Percentiles rank a stretch among this genome's conserved stretches.
Conservation (phyloP, 768 basidiomycete species). For the Leucosporidium yakuticum region DNA sequence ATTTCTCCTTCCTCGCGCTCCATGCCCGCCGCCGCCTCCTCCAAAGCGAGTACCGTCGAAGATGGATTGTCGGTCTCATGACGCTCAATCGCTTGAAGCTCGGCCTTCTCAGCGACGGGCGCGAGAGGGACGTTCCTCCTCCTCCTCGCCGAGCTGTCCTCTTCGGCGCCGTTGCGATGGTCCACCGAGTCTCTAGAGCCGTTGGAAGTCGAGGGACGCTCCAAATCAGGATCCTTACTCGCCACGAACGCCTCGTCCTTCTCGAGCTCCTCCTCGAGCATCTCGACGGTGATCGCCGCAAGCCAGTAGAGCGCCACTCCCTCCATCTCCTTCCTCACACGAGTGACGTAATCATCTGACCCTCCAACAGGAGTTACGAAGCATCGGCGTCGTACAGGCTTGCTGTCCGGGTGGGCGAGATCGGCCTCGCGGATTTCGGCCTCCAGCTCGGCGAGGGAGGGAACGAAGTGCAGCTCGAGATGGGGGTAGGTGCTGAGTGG, state of each 20-base stretch:
- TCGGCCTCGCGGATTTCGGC: conserved; percentile 1
- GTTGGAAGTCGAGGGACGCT: too few relatives aligned
- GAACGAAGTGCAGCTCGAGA: conserved; percentile 23
- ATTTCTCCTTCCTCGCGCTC: too few relatives aligned
- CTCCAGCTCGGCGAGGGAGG: conserved; percentile 15
- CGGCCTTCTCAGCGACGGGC: not conserved
- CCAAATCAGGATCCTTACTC: not conserved
- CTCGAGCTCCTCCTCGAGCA: conserved; percentile 18
- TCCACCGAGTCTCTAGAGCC: too few relatives aligned
- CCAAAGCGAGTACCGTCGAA: too few relatives aligned
- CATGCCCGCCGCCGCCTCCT: too few relatives aligned
- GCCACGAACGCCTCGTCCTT: conserved; percentile 1
- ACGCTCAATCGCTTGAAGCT: too few relatives aligned
- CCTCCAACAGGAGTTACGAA: conserved; percentile 28
- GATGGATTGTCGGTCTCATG: too few relatives aligned
- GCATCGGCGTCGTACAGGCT: not conserved
- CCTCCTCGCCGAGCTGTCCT: not conserved
- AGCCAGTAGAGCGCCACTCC: not conserved
- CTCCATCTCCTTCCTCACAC: conserved; percentile 9
- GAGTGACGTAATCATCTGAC: conserved; percentile 15
- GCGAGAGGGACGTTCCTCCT: not conserved
- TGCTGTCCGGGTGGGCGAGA: conserved; percentile 1
- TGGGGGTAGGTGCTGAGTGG: not conserved
- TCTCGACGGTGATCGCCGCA: conserved; percentile 7
- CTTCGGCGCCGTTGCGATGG: not conserved